Conservation (phyloP, 306 rosid genomes). For the Notholithocarpus densiflorus region DNA sequence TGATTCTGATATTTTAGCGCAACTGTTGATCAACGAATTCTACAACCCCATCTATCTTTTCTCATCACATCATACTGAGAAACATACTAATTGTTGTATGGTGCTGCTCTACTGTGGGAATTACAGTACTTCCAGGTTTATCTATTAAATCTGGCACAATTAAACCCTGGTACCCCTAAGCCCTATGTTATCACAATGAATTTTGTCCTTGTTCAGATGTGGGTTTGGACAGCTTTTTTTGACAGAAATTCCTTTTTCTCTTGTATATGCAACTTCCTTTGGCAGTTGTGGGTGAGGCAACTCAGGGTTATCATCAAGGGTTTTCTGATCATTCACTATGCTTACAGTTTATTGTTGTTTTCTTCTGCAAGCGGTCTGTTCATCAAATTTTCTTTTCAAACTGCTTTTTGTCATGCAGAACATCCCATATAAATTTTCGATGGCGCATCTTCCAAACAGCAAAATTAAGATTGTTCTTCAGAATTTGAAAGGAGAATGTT, state of each 20-base stretch:
- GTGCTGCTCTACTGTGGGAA: neutral
- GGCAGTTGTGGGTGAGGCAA: neutral
- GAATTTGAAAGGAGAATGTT: slow-evolving; percentile 76
- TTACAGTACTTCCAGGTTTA: neutral
- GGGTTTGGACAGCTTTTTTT: neutral
- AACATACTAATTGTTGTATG: neutral
- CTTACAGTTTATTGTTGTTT: neutral
- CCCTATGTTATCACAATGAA: neutral
- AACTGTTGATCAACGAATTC: neutral
- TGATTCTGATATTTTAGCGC: neutral
- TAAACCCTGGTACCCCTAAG: neutral
- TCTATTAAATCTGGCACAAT: neutral
- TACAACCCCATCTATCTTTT: neutral
- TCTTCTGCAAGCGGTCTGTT: neutral
- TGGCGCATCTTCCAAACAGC: slow-evolving; percentile 85
- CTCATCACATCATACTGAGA: neutral
- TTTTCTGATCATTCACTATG: neutral
- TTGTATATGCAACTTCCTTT: neutral
- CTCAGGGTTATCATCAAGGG: neutral
- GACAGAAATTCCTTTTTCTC: neutral
- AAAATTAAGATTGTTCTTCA: slow-evolving; percentile 78
- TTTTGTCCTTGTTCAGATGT: neutral
- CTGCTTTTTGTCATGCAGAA: slow-evolving; percentile 52
- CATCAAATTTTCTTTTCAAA: slow-evolving; percentile 11
- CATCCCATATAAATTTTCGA: slow-evolving; percentile 78